A percentile compares a stretch with the other conserved stretches of the same genome.
phyloP scores from a whole-genome alignment of 371 early-diverging fungal genomes.

The Mucor velutinosus region DNA sequence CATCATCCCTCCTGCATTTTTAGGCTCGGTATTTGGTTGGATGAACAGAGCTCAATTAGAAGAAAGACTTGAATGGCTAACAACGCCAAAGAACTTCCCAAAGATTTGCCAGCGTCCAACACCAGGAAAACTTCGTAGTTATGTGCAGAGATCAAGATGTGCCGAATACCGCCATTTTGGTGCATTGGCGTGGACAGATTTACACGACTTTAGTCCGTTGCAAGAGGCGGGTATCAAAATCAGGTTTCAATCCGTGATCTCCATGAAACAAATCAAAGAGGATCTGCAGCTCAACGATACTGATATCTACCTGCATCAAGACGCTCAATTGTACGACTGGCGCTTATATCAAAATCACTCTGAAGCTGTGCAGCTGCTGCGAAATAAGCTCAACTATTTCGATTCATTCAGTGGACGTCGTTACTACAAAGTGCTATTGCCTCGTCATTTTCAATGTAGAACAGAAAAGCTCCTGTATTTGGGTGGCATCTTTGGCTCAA shows the following conservation, averaged over 20 bases:
- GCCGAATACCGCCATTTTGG: conserved; percentile 35
- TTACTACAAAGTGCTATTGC: conserved; percentile 32
- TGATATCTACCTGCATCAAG: conserved; percentile 39
- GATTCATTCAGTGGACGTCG: conserved; percentile 42
- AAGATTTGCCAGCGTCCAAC: conserved; percentile 25
- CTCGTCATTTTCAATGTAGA: conserved; percentile 25
- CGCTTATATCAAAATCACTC: conserved; percentile 36
- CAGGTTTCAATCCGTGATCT: conserved; percentile 26
- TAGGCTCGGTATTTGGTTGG: conserved; percentile 48
- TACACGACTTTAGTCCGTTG: conserved; percentile 31
- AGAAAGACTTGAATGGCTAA: conserved; percentile 34
- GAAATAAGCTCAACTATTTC: conserved; percentile 28
- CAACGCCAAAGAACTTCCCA: conserved; percentile 31
- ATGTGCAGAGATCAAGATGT: conserved; percentile 28
- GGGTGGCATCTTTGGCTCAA: conserved; percentile 45
- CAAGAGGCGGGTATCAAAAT: conserved; percentile 13
- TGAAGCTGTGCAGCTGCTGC: conserved; percentile 17
- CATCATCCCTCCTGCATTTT: conserved; percentile 57
- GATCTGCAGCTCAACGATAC: conserved; percentile 23
- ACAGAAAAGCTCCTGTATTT: conserved; percentile 38
- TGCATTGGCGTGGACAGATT: conserved; percentile 35
- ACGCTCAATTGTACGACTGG: conserved; percentile 51
- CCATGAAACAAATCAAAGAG: conserved; percentile 21
- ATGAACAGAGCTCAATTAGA: conserved; percentile 21
- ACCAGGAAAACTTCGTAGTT: conserved; percentile 19